Conservation (phyloP, 768 basidiomycete species). For the Suillus subalutaceus region DNA sequence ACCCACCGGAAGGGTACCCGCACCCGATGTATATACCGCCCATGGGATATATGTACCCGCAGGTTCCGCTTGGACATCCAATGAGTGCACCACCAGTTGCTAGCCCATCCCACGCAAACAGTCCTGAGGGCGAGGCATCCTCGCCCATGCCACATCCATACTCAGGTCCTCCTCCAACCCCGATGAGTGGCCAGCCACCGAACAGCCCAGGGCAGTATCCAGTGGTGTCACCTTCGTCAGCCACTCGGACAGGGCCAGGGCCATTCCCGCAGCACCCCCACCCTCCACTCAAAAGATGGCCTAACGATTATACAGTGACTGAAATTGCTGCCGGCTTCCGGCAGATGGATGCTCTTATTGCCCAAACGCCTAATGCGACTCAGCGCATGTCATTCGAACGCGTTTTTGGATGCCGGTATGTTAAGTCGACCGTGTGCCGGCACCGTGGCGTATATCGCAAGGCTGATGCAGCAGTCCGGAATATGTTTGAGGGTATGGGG, state of each 20-base stretch:
- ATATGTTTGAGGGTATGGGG: conserved; percentile 58
- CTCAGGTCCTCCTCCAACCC: conserved; percentile 18
- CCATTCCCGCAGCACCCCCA: conserved; percentile 57
- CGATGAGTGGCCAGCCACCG: conserved; percentile 22
- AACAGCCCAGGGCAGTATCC: conserved; percentile 21
- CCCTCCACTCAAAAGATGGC: conserved; percentile 73
- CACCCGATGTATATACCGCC: conserved; percentile 33
- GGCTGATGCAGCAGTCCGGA: conserved; percentile 49
- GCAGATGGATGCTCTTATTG: conserved; percentile 44
- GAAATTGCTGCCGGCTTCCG: conserved; percentile 66
- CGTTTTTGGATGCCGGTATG: conserved; percentile 70
- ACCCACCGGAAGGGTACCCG: conserved; percentile 29
- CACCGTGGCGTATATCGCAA: conserved; percentile 71
- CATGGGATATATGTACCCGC: conserved; percentile 30
- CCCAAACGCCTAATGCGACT: conserved; percentile 46
- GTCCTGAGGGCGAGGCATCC: conserved; percentile 20
- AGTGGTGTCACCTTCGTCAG: conserved; percentile 17
- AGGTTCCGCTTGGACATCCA: conserved; percentile 28
- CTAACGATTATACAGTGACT: conserved; percentile 72
- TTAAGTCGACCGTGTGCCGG: conserved; percentile 74
- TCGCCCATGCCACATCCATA: conserved; percentile 21
- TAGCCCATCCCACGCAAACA: conserved; percentile 18
- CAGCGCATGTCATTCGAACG: conserved; percentile 71
- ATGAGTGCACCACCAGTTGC: conserved; percentile 23
- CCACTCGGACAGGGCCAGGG: conserved; percentile 20